phyloP scores from a whole-genome alignment of 306 rosid genomes.

The Coriaria nepalensis region DNA sequence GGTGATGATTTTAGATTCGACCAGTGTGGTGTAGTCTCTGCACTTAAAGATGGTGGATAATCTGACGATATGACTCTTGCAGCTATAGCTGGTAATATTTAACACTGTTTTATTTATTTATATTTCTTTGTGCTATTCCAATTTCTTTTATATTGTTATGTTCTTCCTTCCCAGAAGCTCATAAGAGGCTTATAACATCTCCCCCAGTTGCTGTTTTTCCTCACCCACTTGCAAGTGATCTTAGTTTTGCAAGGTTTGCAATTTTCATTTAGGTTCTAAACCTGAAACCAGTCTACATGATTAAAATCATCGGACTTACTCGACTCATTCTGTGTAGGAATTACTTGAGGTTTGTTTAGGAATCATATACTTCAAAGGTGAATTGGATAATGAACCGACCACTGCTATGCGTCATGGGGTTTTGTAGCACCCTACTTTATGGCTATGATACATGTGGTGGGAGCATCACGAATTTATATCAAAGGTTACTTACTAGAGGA shows the following conservation, averaged over 20 bases:
- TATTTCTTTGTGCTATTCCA: too few relatives aligned
- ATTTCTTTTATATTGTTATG: too few relatives aligned
- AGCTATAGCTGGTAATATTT: constrained; percentile 66
- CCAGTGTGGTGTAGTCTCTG: constrained; percentile 66
- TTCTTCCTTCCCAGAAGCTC: constrained; percentile 51
- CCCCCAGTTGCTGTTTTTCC: constrained; percentile 98
- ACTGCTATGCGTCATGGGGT: constrained; percentile 92
- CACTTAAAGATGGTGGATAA: constrained; percentile 86
- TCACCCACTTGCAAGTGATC: constrained; percentile 95
- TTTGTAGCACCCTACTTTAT: constrained; percentile 70
- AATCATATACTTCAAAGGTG: constrained; percentile 68
- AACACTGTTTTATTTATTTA: not conserved
- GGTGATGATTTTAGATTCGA: constrained; percentile 81
- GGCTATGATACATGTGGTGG: constrained; percentile 57
- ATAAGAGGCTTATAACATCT: constrained; percentile 77
- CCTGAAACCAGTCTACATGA: not conserved
- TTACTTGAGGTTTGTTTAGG: constrained; percentile 95
- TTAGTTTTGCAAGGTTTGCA: constrained; percentile 74
- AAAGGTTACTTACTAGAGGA: constrained; percentile 56
- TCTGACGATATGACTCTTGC: constrained; percentile 99
- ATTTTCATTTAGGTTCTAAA: constrained; percentile 6
- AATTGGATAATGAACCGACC: constrained; percentile 91
- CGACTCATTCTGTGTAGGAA: constrained; percentile 45
- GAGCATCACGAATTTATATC: constrained; percentile 40
- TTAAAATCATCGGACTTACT: constrained; percentile 10